These are phyloP conservation scores for Medicago lupulina DNA, from an alignment of 306 rosid species.

Conservation along the genomic window DNA sequence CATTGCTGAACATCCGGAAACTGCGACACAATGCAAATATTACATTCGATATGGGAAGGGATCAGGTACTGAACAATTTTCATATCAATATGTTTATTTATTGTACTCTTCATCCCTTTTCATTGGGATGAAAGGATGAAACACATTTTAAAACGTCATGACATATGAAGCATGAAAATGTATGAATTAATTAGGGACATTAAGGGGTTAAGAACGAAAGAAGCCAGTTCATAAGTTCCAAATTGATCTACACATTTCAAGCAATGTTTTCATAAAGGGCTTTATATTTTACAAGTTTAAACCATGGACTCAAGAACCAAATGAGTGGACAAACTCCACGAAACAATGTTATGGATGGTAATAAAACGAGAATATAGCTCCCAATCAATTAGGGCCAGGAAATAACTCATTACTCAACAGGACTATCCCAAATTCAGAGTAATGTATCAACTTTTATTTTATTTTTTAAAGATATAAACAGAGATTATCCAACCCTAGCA, in stretches of 20 bases:
- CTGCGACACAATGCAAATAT: slow-evolving; percentile 50
- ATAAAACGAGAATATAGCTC: not conserved
- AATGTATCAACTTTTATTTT: not conserved
- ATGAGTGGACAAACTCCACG: not conserved
- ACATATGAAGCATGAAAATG: not conserved
- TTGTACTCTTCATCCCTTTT: slow-evolving; percentile 57
- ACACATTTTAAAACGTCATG: slow-evolving; percentile 4
- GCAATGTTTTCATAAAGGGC: slow-evolving; percentile 2
- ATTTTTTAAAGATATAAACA: not conserved
- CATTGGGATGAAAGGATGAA: not conserved
- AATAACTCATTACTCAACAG: not conserved
- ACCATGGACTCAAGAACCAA: no score
- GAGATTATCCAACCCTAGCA: slow-evolving; percentile 13
- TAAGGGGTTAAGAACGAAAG: not conserved
- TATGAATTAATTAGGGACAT: not conserved
- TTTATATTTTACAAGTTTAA: not conserved
- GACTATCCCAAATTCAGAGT: not conserved
- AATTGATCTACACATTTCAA: slow-evolving; percentile 32
- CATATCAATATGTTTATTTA: not conserved
- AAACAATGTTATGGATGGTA: not conserved
- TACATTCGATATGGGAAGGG: not conserved
- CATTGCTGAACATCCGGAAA: slow-evolving; percentile 98
- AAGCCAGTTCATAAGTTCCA: slow-evolving; percentile 14
- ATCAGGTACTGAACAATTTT: not conserved
- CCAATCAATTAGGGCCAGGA: slow-evolving; percentile 1